Conservation (phyloP, 1,139 yeast genomes). For the Nakaseomyces nivariensis region DNA sequence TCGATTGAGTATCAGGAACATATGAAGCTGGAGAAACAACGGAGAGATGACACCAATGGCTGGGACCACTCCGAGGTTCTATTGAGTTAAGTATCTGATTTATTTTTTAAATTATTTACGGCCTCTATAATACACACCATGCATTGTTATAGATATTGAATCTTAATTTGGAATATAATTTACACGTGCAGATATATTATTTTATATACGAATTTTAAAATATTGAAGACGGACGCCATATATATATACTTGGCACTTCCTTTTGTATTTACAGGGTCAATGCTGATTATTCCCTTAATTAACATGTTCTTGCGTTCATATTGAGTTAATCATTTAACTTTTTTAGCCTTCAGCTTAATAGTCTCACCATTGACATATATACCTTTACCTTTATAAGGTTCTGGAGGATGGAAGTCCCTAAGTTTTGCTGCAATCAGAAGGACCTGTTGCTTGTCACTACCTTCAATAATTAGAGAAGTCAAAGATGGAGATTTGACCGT, state of each 20-base stretch:
- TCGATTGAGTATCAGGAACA: background rate
- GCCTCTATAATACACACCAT: too few relatives aligned
- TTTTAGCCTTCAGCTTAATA: conserved; percentile 80
- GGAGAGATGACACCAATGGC: background rate
- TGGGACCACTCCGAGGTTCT: background rate
- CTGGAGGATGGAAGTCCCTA: conserved; percentile 87
- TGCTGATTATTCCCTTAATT: background rate
- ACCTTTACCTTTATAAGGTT: conserved; percentile 98
- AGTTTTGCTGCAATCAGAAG: conserved; percentile 81
- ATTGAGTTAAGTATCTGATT: background rate
- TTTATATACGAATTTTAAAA: background rate
- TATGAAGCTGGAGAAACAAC: conserved; percentile 1
- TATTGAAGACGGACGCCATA: background rate
- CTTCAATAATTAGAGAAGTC: conserved; percentile 79
- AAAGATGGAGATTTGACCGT: conserved; percentile 74
- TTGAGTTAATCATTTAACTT: conserved; percentile 51
- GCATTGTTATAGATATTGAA: background rate
- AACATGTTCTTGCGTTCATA: background rate
- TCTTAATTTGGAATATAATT: background rate
- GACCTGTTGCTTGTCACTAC: conserved; percentile 79
- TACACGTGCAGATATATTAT: conserved; percentile 34
- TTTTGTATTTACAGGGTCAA: background rate
- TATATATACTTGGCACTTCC: background rate
- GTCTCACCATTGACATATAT: conserved; percentile 88
- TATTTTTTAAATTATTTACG: too few relatives aligned